phyloP scores from a whole-genome alignment of 495 filamentous ascomycete species.

The Rhypophila decipiens region DNA sequence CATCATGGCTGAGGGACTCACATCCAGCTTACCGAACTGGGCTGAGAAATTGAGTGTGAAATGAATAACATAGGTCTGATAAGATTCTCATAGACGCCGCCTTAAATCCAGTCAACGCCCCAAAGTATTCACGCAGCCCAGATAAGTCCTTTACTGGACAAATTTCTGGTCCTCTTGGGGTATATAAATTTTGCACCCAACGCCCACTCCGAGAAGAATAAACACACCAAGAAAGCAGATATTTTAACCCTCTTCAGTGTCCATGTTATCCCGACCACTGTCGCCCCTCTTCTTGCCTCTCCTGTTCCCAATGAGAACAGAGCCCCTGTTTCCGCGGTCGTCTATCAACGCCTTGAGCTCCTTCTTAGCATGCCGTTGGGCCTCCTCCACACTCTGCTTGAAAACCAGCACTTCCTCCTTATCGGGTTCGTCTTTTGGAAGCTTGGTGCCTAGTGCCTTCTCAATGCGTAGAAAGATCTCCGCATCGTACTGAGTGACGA shows the following conservation, averaged over 20 bases:
- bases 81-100: no score
- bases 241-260: conserved; percentile 70
- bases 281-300: conserved; percentile 56
- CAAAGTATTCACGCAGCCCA: no score
- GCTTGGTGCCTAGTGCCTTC: conserved; percentile 66
- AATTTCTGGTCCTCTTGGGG: background rate
- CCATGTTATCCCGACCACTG: conserved; percentile 61
- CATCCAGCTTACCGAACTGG: no score
- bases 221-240: background rate
- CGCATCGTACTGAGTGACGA: conserved; percentile 89
- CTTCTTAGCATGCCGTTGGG: conserved; percentile 71
- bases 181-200: background rate
- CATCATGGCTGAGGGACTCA: no score
- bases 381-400: conserved; percentile 70
- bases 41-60: no score
- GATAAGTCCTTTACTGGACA: no score
- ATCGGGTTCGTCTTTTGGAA: conserved; percentile 53
- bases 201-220: background rate
- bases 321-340: conserved; percentile 60
- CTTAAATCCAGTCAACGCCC: no score
- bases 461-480: conserved; percentile 86
- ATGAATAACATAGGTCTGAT: no score
- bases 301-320: conserved; percentile 47
- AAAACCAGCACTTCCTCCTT: conserved; percentile 90
- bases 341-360: conserved; percentile 83